phyloP scores from a whole-genome alignment of 2,329 filamentous ascomycete genomes.

The Epichloe scottii region DNA sequence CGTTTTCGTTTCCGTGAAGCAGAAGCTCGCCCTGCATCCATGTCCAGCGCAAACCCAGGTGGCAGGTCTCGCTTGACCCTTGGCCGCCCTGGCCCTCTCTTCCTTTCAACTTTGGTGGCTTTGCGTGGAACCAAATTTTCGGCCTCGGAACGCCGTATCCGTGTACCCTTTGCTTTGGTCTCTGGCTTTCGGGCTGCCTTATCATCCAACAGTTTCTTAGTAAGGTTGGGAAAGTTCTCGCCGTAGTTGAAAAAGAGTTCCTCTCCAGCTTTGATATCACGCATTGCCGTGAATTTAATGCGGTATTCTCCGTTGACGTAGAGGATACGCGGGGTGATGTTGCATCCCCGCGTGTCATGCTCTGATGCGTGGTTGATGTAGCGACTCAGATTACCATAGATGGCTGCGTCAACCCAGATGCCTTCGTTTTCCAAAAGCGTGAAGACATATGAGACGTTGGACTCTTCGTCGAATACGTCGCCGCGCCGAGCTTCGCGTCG shows the following conservation, averaged over 20 bases:
- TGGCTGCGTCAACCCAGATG: conserved; percentile 61
- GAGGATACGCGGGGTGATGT: conserved; percentile 51
- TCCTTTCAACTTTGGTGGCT: conserved; percentile 12
- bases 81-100: conserved; percentile 12
- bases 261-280: conserved; percentile 56
- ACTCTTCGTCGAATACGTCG: conserved; percentile 46
- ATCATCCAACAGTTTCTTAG: conserved; percentile 27
- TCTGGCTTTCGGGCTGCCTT: conserved; percentile 21
- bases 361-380: conserved; percentile 69
- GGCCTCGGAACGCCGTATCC: conserved; percentile 8
- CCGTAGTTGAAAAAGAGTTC: conserved; percentile 78
- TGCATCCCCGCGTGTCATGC: conserved; percentile 39
- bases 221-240: conserved; percentile 51
- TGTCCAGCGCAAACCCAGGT: conserved; percentile 11
- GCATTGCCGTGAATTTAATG: conserved; percentile 59
- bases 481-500: conserved; percentile 50
- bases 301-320: conserved; percentile 66
- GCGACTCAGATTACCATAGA: conserved; percentile 66
- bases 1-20: conserved; percentile 19
- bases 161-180: conserved; percentile 12
- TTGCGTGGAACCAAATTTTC: conserved; percentile 13
- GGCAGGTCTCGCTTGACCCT: conserved; percentile 7
- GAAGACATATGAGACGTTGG: conserved; percentile 53
- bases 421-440: conserved; percentile 47
- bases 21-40: conserved; percentile 4